Evolutionary conservation across 2,329 filamentous ascomycete species (phyloP).

Genomic region (Penicillium sclerotiorum): DNA sequence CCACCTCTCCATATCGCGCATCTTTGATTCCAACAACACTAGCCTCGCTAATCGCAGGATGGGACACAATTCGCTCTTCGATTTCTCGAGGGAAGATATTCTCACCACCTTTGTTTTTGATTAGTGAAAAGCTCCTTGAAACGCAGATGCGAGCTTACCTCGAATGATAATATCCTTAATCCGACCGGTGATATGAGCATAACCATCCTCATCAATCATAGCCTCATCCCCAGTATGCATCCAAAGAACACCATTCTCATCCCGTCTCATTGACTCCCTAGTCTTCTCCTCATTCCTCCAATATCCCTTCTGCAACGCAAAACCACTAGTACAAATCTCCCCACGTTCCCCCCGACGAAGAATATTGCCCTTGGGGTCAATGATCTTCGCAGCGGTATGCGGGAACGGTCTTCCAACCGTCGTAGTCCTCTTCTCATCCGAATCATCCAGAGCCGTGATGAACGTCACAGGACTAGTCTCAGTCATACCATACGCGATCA

Average conservation of each 20-base stretch:
- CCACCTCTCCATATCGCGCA: slow-evolving; percentile 52
- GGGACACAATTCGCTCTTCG: slow-evolving; percentile 65
- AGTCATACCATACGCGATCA: slow-evolving; percentile 1
- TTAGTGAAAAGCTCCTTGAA: too few species aligned
- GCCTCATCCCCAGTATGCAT: slow-evolving; percentile 62
- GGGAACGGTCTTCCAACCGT: slow-evolving; percentile 27
- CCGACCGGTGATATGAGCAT: slow-evolving; percentile 69
- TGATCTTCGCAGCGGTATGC: background rate
- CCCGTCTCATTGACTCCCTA: slow-evolving; percentile 66
- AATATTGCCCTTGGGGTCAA: background rate
- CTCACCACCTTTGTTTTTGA: slow-evolving; percentile 64
- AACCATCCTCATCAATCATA: slow-evolving; percentile 57
- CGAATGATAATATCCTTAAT: slow-evolving; percentile 79
- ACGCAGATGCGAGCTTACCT: slow-evolving; percentile 42
- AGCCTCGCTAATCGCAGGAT: slow-evolving; percentile 61
- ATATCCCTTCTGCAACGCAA: slow-evolving; percentile 63
- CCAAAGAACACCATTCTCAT: slow-evolving; percentile 60
- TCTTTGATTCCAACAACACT: slow-evolving; percentile 64
- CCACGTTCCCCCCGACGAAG: too few species aligned
- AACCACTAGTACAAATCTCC: slow-evolving; percentile 49
- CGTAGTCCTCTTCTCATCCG: slow-evolving; percentile 17
- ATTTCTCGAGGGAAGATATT: slow-evolving; percentile 72
- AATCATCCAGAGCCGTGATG: slow-evolving; percentile 18
- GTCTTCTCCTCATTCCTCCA: slow-evolving; percentile 47
- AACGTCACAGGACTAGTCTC: slow-evolving; percentile 8